Evolutionary conservation across 331 rosid genomes (phyloP), one percentile per base, ranked within the genome.

Genomic region (Rosa hybrid): DNA sequence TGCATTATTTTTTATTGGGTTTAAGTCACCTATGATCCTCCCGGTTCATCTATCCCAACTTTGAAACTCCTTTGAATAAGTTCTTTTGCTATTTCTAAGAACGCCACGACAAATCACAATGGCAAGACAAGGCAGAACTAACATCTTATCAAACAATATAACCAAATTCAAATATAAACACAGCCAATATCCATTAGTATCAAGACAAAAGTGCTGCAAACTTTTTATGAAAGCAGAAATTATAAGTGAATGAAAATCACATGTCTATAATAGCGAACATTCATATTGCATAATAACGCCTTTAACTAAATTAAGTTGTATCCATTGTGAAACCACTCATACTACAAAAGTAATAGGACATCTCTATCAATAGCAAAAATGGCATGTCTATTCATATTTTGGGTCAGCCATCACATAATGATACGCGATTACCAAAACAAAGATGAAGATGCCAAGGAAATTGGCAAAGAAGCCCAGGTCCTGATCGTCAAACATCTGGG

Each of bases 401-500:
- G 97, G 97, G 81, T 95, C 92, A 57, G 97, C 99, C 94, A 90
- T 80, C 65, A 95, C 99, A 78, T 72, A 95, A 78, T 92, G 98
- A 81, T 90, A 95, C 0, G 97, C 99, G 75, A 92, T 91, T 78
- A 95, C 98, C 89, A 92, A 78, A n/a, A 90, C 90, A 85, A 92
- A 94, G 73, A 94, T 92, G 86, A 92, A 92, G 84, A 91, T 86
- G 64, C 97, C 98, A 21, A 94, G 97, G 80, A 94, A 94, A 86
- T 94, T 92, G 92, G 98, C 95, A 81, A 92, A 86, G 90, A 92
- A 95, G 65, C 99, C 98, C 60, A 95, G 88, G 88, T 92, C 97
- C 81, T 90, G 94, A 90, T 95, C 99, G 80, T 95, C 97, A 70
- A 95, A 77, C 97, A 91, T 89, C 99, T 92, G 91, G 38, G 72